Evolutionary conservation across 1,139 yeast species (phyloP).

Genomic region (Suhomyces guaymorum): DNA sequence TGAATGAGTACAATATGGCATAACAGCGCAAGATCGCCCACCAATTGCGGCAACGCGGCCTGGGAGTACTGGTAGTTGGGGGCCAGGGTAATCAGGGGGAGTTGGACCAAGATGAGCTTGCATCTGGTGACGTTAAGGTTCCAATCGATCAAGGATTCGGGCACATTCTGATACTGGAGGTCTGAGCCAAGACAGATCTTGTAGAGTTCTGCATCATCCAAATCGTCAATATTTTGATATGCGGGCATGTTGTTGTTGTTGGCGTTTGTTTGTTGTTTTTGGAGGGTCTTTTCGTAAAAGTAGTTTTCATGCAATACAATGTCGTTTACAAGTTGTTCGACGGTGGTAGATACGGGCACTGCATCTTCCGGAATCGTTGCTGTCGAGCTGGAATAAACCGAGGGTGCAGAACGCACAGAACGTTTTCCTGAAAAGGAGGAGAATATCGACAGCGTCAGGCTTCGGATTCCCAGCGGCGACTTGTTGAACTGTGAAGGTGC

Average conservation of each 20-base stretch:
- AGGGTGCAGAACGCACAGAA: constrained; percentile 47
- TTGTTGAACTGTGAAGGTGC: constrained; percentile 15
- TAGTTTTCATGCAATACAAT: constrained; percentile 43
- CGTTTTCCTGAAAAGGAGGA: constrained; percentile 34
- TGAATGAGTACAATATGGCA: constrained; percentile 46
- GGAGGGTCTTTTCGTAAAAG: constrained; percentile 22
- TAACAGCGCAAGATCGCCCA: constrained; percentile 45
- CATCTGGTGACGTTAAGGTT: constrained; percentile 50
- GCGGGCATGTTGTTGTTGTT: constrained; percentile 16
- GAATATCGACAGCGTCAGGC: constrained; percentile 37
- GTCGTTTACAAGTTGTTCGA: constrained; percentile 49
- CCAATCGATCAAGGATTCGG: constrained; percentile 49
- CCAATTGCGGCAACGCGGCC: constrained; percentile 41
- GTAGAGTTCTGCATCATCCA: constrained; percentile 32
- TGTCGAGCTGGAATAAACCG: constrained; percentile 43
- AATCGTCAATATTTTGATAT: too few species aligned
- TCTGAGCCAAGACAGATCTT: constrained; percentile 46
- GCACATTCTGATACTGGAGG: constrained; percentile 41
- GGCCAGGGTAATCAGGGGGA: constrained; percentile 42
- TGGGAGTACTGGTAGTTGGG: constrained; percentile 39
- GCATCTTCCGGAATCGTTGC: constrained; percentile 52
- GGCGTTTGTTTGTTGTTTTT: constrained; percentile 9
- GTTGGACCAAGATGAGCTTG: constrained; percentile 39
- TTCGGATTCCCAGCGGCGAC: constrained; percentile 20
- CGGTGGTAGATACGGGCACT: constrained; percentile 45